Base-by-base conservation (phyloP, 495 filamentous ascomycete genomes). In the Parathielavia appendiculata region DNA sequence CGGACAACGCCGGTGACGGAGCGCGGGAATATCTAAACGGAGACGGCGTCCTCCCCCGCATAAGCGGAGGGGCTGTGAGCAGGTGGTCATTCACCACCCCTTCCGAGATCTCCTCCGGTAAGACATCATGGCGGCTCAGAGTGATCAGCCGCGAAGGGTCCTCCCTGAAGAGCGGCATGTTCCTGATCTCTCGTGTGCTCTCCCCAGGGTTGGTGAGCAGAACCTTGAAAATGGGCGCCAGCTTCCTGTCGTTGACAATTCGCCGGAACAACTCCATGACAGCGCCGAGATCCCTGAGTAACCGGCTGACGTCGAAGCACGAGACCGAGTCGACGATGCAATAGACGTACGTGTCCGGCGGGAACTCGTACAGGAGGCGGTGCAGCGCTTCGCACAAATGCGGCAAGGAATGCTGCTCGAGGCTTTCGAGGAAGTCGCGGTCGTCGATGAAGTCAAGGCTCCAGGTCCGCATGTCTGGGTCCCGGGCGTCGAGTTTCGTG, bases 261-360 rank as follows among this genome's bases (percentile, higher is more conserved):
- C 1, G 6, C 4, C 34, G 5, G 1, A 51, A 14, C 12, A 32
- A 36, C 10, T 36, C 36, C 35, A 53, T 16, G 34, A 53, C 38
- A 30, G 30, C 2, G 7, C 19, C 14, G 16, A 41, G 8, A n/a
- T 53, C 50, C 4, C 5, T 0, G 0, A n/a, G 41, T 19, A 53
- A 7, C 9, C 20, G 35, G 5, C 23, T 16, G 10, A 30, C 36
- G n/a, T 41, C 32, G 9, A 53, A 41, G 9, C 10, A 1, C 10
- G 19, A 14, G 1, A 53, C 16, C n/a, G 36, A 30, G 47, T 69
- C 52, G 46, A 69, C 22, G 14, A 51, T 19, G 19, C 39, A 54
- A 16, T 54, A 54, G 4, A 59, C 36, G 6, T 30, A 17, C 30
- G 32, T 54, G 12, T 17, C 43, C 4, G 41, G 41, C 5, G 39